Base-by-base conservation (phyloP, 2,329 filamentous ascomycete genomes). In the Fusarium sp. region DNA sequence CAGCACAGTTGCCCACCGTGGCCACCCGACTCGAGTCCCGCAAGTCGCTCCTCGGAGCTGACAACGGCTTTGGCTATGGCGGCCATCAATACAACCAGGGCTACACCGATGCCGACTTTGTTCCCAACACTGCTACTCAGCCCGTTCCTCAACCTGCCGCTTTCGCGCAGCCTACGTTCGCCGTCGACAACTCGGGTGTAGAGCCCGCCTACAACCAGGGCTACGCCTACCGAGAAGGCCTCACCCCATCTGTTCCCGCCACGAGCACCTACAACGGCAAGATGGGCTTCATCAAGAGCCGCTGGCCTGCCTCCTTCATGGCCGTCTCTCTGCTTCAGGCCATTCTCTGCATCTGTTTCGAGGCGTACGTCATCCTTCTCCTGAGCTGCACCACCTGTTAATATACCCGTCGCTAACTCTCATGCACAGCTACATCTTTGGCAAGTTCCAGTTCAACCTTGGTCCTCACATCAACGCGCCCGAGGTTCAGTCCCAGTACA, bases 251-350 rank as follows among this genome's bases (percentile, higher is more conserved):
- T 16, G 72, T 73, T 34, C 75, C 77, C 12, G 72, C 79, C 15
- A 65, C 70, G 44, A 79, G 78, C 61, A 77, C 79, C 34, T 72
- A 76, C 44, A 73, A 73, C 41, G 75, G 75, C 63, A 77, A 68
- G 60, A 75, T 95, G 84, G 95, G 94, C 78, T 89, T 92, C 74
- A 91, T 97, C 74, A 93, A 90, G 78, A 92, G 93, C 61, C 89
- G 87, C 77, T 99, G 96, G 95, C 94, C 95, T 15, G 95, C 94
- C 86, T 85, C 90, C 66, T 98, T 98, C 79, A 89, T 97, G 82
- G 80, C 90, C 69, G 87, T 92, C 37, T 90, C 93, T 37, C 81
- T 91, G 47, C 69, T 93, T 61, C 96, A 99, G 85, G 93, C 94
- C 68, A 82, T 92, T 65, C 87, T 97, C 58, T 93, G 93, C 68